Percentiles rank a stretch among this genome's conserved stretches.
Evolutionary conservation across 352 stramenopile species (phyloP).

Genomic region (Stephanocyclus meneghinianus): DNA sequence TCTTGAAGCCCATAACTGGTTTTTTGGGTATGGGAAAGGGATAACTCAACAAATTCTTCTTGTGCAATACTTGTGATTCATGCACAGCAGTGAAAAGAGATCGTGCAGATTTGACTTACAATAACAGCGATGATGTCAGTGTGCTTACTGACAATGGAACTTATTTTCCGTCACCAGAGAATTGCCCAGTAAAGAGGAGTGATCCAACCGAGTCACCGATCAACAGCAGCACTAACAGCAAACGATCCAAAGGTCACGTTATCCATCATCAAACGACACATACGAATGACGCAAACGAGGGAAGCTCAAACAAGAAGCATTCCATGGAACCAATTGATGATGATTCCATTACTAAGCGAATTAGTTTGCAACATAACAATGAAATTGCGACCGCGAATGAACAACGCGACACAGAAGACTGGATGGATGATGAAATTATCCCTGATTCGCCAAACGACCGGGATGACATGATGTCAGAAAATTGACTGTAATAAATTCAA

Average conservation of each 20-base stretch:
- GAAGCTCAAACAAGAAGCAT: no score
- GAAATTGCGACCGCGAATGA: not conserved
- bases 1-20: no score
- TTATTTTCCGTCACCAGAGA: not conserved
- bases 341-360: not conserved
- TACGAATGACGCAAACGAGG: no score
- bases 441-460: not conserved
- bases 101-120: not conserved
- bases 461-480: not conserved
- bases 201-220: not conserved
- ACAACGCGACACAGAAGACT: not conserved
- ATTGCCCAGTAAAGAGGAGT: not conserved
- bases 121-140: not conserved
- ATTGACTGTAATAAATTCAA: not conserved
- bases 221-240: no score
- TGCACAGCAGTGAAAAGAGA: not conserved
- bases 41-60: conserved; percentile 12
- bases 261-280: no score
- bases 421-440: not conserved
- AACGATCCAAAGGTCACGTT: no score
- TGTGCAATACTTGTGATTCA: conserved; percentile 29
- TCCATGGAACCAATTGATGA: not conserved
- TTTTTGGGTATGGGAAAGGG: no score
- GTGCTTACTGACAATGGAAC: not conserved
- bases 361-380: not conserved